Conservation (phyloP, 2,329 filamentous ascomycete species). For the Cryphonectria naterciae region DNA sequence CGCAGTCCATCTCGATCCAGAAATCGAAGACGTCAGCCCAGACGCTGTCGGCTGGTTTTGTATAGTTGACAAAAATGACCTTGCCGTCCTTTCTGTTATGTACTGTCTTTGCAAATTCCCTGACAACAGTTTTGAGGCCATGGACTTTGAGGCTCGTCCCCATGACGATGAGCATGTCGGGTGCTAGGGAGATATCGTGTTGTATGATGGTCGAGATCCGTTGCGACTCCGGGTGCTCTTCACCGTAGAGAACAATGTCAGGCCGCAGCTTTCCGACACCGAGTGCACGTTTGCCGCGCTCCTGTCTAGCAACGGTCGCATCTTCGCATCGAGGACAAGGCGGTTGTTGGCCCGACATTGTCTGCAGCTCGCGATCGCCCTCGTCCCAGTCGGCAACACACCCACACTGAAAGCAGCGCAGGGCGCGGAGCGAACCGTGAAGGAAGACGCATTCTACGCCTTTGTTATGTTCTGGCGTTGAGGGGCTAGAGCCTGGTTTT, state of each 20-base stretch:
- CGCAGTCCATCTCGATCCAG: constrained; percentile 76
- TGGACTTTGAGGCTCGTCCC: constrained; percentile 74
- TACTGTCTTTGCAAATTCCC: constrained; percentile 72
- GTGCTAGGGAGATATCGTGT: constrained; percentile 66
- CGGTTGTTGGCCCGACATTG: constrained; percentile 67
- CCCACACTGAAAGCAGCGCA: constrained; percentile 67
- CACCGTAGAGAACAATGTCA: constrained; percentile 75
- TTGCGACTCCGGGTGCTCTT: constrained; percentile 71
- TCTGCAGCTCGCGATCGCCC: constrained; percentile 56
- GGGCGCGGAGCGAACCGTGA: constrained; percentile 67
- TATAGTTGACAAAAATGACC: constrained; percentile 75
- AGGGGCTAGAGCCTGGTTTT: constrained; percentile 17
- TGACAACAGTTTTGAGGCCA: constrained; percentile 71
- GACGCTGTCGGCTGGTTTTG: constrained; percentile 70
- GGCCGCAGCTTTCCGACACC: constrained; percentile 71
- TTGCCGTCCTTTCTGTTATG: constrained; percentile 66
- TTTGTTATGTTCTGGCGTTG: constrained; percentile 37
- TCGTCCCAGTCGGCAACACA: constrained; percentile 64
- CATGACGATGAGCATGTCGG: constrained; percentile 70
- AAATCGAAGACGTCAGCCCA: constrained; percentile 77
- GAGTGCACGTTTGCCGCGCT: constrained; percentile 67
- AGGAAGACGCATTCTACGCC: constrained; percentile 71
- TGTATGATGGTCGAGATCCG: constrained; percentile 70
- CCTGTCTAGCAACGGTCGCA: constrained; percentile 64
- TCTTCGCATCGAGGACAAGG: constrained; percentile 68